Evolutionary conservation across 2,329 filamentous ascomycete species (phyloP).

Genomic region (Talaromyces sp.): DNA sequence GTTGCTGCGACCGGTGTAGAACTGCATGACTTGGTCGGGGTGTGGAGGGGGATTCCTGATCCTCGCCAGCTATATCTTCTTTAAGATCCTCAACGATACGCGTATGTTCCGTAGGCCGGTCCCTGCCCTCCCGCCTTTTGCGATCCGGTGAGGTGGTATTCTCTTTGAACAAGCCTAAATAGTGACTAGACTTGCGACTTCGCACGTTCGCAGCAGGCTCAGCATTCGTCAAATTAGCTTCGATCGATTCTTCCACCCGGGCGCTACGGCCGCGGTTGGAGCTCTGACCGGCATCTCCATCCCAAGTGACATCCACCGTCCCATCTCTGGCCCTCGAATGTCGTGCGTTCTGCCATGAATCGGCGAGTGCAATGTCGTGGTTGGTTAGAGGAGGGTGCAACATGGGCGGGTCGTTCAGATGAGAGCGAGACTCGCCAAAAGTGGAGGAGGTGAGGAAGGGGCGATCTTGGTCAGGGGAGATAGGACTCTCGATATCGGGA

Average conservation of each 20-base stretch:
- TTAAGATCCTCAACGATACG: constrained; percentile 24
- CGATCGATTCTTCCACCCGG: constrained; percentile 59
- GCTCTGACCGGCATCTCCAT: constrained; percentile 34
- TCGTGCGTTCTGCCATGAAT: constrained; percentile 21
- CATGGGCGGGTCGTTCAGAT: constrained; percentile 23
- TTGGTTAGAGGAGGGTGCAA: constrained; percentile 21
- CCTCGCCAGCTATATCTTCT: constrained; percentile 9
- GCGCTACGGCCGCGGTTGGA: constrained; percentile 43
- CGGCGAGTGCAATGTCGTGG: constrained; percentile 20
- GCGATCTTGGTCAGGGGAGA: constrained; percentile 18
- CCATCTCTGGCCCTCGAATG: constrained; percentile 25
- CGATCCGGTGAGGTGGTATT: constrained; percentile 54
- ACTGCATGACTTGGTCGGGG: constrained; percentile 17
- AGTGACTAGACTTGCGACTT: constrained; percentile 64
- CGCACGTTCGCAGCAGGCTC: constrained; percentile 54
- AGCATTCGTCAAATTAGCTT: constrained; percentile 58
- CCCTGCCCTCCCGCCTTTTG: constrained; percentile 48
- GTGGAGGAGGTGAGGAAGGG: constrained; percentile 28
- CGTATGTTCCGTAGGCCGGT: constrained; percentile 37
- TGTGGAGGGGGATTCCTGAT: constrained; percentile 4
- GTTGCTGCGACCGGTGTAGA: constrained; percentile 20
- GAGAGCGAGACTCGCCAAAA: constrained; percentile 27
- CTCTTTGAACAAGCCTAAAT: constrained; percentile 62
- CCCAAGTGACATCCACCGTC: constrained; percentile 25
- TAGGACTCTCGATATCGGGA: constrained; percentile 22